A percentile compares a stretch with the other conserved stretches of the same genome.
These are phyloP conservation scores for Penicillium arizonense DNA, from an alignment of 495 filamentous ascomycete genomes.

Conservation along the genomic window DNA sequence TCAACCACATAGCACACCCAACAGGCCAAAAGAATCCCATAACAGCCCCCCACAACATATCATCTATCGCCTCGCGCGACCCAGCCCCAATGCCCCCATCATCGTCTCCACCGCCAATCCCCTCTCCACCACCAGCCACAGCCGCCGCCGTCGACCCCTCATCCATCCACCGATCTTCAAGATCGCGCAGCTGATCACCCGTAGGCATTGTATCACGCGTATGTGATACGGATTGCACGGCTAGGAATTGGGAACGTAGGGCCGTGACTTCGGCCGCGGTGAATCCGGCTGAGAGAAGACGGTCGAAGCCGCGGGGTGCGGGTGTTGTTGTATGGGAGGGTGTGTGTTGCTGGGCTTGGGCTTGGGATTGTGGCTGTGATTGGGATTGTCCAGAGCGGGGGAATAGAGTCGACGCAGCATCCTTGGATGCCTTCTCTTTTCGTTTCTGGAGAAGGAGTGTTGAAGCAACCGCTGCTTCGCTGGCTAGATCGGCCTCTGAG, in stretches of 20 bases:
- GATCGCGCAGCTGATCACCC: slow-evolving; percentile 52
- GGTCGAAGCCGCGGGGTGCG: slow-evolving; percentile 84
- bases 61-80: slow-evolving; percentile 61
- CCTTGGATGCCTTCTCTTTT: slow-evolving; percentile 2
- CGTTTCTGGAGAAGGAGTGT: slow-evolving; percentile 23
- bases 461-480: slow-evolving; percentile 58
- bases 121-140: slow-evolving; percentile 32
- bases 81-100: slow-evolving; percentile 46
- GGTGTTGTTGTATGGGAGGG: slow-evolving; percentile 46
- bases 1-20: slow-evolving; percentile 77
- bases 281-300: slow-evolving; percentile 77
- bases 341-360: slow-evolving; percentile 9
- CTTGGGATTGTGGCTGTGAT: not conserved
- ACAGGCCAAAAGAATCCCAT: slow-evolving; percentile 95
- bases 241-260: slow-evolving; percentile 81
- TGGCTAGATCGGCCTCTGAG: slow-evolving; percentile 61
- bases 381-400: not conserved
- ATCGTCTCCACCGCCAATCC: slow-evolving; percentile 49
- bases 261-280: slow-evolving; percentile 74
- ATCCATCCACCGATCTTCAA: slow-evolving; percentile 95
- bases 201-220: slow-evolving; percentile 85
- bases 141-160: slow-evolving; percentile 52
- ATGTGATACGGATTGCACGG: slow-evolving; percentile 70
- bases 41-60: slow-evolving; percentile 82
- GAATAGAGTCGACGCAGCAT: slow-evolving; percentile 6